A percentile compares a stretch with the other conserved stretches of the same genome.
Evolutionary conservation across 257 asterid species (phyloP).

Genomic region (Petunia secreta): DNA sequence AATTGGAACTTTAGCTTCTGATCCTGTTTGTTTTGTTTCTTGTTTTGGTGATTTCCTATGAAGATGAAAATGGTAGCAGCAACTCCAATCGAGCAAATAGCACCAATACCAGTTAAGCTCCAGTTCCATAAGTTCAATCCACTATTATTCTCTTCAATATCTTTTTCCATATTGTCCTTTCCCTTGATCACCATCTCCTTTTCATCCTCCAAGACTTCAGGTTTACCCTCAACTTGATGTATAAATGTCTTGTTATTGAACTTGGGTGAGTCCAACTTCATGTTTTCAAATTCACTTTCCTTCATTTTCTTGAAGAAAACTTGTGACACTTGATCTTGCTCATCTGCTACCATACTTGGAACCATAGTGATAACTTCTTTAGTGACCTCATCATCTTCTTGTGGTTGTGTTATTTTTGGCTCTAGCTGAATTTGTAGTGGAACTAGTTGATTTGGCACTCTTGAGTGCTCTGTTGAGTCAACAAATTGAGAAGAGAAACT

Average conservation of each 20-base stretch:
- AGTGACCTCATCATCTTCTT: slow-evolving; percentile 30
- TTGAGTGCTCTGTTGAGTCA: slow-evolving; percentile 29
- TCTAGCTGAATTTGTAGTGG: slow-evolving; percentile 39
- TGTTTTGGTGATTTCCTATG: slow-evolving; percentile 42
- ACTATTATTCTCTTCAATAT: slow-evolving; percentile 26
- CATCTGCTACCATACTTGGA: slow-evolving; percentile 32
- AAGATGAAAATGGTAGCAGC: slow-evolving; percentile 65
- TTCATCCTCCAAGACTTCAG: slow-evolving; percentile 29
- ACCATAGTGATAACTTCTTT: slow-evolving; percentile 17
- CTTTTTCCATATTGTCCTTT: background rate
- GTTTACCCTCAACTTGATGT: slow-evolving; percentile 47
- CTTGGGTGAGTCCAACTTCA: slow-evolving; percentile 72
- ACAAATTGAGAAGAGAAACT: slow-evolving; percentile 39
- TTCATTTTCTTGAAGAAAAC: slow-evolving; percentile 79
- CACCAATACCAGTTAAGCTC: slow-evolving; percentile 70
- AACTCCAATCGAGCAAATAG: slow-evolving; percentile 73
- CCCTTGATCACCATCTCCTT: slow-evolving; percentile 31
- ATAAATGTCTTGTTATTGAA: slow-evolving; percentile 33
- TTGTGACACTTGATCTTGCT: slow-evolving; percentile 59
- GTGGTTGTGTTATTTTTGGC: slow-evolving; percentile 12
- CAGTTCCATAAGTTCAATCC: slow-evolving; percentile 59
- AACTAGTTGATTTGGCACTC: slow-evolving; percentile 38
- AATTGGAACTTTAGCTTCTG: slow-evolving; percentile 60
- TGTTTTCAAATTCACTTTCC: slow-evolving; percentile 73
- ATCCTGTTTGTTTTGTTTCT: slow-evolving; percentile 38